These are phyloP conservation scores for Boletellus deceptivus DNA, from an alignment of 1,284 basidiomycete genomes.

Conservation along the genomic window DNA sequence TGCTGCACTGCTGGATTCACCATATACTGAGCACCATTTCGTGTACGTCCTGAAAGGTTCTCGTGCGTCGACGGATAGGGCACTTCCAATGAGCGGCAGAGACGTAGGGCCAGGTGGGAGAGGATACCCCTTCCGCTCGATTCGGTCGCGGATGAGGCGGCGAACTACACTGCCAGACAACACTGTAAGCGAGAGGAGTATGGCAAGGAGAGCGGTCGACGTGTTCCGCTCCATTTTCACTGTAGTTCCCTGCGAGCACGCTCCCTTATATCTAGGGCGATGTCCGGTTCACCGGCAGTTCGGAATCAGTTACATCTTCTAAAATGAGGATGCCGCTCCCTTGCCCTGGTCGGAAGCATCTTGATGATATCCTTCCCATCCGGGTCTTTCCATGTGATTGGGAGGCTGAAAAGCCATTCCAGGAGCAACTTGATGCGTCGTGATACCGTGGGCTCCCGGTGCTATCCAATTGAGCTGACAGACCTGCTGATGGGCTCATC, in stretches of 20 bases:
- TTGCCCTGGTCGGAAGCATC: too few species aligned
- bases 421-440: too few species aligned
- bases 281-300: too few species aligned
- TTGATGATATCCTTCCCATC: too few species aligned
- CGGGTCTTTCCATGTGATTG: too few species aligned
- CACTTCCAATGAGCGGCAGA: slow-evolving; percentile 18
- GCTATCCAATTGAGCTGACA: too few species aligned
- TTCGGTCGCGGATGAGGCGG: slow-evolving; percentile 7
- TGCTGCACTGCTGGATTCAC: slow-evolving; percentile 1
- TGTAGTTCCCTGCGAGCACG: neutral
- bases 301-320: too few species aligned
- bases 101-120: slow-evolving; percentile 19
- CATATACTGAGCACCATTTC: slow-evolving; percentile 18
- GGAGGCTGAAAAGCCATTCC: too few species aligned
- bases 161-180: slow-evolving; percentile 1
- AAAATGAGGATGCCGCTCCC: neutral
- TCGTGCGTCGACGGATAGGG: slow-evolving; percentile 8
- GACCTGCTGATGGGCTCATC: too few species aligned
- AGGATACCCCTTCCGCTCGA: slow-evolving; percentile 11
- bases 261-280: slow-evolving; percentile 7
- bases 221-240: slow-evolving; percentile 7
- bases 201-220: slow-evolving; percentile 2
- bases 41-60: slow-evolving; percentile 20
- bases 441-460: too few species aligned
- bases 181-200: neutral